A percentile compares a stretch with the other conserved stretches of the same genome.
Conservation (phyloP, 345 rosid species). For the Populus tremula region DNA sequence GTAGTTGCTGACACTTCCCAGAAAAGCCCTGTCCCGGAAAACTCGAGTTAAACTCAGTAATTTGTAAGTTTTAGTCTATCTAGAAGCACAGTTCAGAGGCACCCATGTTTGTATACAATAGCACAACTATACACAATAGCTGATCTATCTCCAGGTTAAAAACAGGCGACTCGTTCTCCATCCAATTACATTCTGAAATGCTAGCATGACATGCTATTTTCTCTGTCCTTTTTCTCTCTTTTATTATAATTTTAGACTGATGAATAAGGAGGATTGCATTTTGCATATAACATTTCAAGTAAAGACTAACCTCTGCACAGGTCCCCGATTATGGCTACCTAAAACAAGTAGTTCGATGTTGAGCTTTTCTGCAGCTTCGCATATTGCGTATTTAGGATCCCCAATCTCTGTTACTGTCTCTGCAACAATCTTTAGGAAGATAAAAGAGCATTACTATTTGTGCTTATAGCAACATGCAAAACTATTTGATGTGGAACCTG, state of each 20-base stretch:
- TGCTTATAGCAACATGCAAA: background rate
- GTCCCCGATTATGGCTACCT: slow-evolving; percentile 55
- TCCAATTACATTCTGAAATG: background rate
- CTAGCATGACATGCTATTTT: background rate
- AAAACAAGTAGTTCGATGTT: slow-evolving; percentile 42
- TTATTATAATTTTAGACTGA: background rate
- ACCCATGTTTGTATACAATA: background rate
- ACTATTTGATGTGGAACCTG: background rate
- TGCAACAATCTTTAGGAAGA: slow-evolving; percentile 42
- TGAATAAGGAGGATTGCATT: background rate
- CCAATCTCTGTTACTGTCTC: slow-evolving; percentile 46
- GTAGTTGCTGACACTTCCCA: slow-evolving; percentile 30
- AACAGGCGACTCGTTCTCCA: background rate
- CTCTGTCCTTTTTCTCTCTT: background rate
- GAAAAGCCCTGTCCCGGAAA: slow-evolving; percentile 23
- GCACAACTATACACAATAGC: background rate
- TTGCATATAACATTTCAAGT: background rate
- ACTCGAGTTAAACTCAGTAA: background rate
- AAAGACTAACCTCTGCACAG: slow-evolving; percentile 47
- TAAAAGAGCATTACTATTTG: background rate
- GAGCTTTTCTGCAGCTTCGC: slow-evolving; percentile 47
- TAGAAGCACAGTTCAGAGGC: background rate
- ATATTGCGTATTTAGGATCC: slow-evolving; percentile 44
- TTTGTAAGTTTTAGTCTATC: too few relatives aligned
- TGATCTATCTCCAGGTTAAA: background rate